Evolutionary conservation across 75 land plant species (phyloP).

Genomic region (Cupressus sempervirens): DNA sequence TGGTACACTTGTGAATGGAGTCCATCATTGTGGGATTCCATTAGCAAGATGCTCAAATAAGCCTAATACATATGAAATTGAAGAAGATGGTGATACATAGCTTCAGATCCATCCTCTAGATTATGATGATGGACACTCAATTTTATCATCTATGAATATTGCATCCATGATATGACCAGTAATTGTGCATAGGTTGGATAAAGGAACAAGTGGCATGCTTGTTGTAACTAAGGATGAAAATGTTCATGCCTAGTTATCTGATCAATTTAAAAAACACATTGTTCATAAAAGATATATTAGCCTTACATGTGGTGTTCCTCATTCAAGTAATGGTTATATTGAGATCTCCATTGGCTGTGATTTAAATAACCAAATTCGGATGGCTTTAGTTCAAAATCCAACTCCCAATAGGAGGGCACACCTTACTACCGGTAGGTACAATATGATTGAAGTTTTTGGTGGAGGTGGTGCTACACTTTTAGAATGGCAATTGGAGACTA

Average conservation of each 20-base stretch:
- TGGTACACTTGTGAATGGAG: constrained; percentile 93
- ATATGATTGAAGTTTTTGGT: too few species aligned
- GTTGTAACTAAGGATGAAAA: constrained; percentile 99
- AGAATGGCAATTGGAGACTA: too few species aligned
- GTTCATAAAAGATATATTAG: constrained; percentile 78
- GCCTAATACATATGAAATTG: constrained; percentile 25
- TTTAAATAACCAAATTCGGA: constrained; percentile 68
- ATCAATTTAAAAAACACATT: constrained; percentile 79
- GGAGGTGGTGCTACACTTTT: too few species aligned
- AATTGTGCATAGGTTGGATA: constrained; percentile 96
- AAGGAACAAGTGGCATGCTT: constrained; percentile 98
- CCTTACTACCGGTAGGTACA: constrained; percentile 97
- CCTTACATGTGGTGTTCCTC: constrained; percentile 80
- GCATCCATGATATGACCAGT: constrained; percentile 75
- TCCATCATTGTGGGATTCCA: constrained; percentile 90
- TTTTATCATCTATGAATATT: constrained; percentile 14
- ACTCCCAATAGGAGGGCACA: constrained; percentile 39
- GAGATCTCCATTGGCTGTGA: constrained; percentile 90
- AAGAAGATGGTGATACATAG: constrained; percentile 45
- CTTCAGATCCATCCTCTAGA: constrained; percentile 14
- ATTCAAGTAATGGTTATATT: constrained; percentile 54
- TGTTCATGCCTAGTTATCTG: constrained; percentile 76
- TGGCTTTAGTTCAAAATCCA: constrained; percentile 58
- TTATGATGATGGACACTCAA: constrained; percentile 10
- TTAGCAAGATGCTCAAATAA: constrained; percentile 23